Percentiles rank a stretch among this genome's conserved stretches.
Conservation (phyloP, 75 land plant genomes). For the Selaginella moellendorffii region DNA sequence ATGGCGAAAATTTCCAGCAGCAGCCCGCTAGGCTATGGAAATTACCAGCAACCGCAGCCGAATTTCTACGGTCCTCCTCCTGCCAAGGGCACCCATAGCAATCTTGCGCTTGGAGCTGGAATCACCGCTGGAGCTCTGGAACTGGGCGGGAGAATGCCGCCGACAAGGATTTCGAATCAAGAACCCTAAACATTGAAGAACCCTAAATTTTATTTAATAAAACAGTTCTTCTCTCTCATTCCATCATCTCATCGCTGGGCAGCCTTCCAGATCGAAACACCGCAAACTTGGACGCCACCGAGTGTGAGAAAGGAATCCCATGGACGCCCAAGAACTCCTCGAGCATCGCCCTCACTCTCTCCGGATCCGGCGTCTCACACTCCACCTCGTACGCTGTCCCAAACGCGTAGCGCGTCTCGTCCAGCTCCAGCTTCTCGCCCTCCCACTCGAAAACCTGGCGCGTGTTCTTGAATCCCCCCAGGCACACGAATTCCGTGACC, state of each 20-base stretch:
- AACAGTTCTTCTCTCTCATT: too few relatives aligned
- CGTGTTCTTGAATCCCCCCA: conserved; percentile 82
- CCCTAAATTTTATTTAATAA: too few relatives aligned
- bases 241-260: too few relatives aligned
- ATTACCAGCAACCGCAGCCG: background rate
- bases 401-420: conserved; percentile 66
- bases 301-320: conserved; percentile 44
- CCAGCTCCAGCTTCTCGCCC: conserved; percentile 64
- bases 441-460: conserved; percentile 70
- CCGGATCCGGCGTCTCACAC: conserved; percentile 76
- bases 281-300: conserved; percentile 58
- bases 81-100: background rate
- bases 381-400: conserved; percentile 79
- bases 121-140: background rate
- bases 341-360: conserved; percentile 39
- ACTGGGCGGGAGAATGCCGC: background rate
- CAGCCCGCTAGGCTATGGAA: background rate
- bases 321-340: conserved; percentile 42
- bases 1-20: too few relatives aligned
- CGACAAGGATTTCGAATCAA: too few relatives aligned
- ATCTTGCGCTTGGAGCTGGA: conserved; percentile 5
- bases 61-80: background rate
- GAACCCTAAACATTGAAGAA: too few relatives aligned
- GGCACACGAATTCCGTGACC: conserved; percentile 36
- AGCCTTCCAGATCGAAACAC: conserved; percentile 65